Base-by-base conservation (phyloP, 1,139 yeast genomes). In the Eremothecium cymbalariae region DNA sequence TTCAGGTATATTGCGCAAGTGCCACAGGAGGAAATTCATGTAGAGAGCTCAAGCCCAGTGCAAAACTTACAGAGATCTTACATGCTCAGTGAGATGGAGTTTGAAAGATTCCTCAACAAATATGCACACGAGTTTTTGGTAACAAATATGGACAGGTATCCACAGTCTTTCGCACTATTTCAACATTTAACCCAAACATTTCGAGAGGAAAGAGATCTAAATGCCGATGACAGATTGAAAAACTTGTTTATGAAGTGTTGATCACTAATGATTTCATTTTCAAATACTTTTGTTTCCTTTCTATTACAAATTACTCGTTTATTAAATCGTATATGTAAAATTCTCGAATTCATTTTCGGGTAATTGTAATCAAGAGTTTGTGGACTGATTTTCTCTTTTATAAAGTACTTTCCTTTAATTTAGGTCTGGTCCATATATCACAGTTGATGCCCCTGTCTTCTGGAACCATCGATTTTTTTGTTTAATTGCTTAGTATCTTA, bases 171-270 rank as follows among this genome's bases (percentile, higher is more conserved):
- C 13, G 12, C 12, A 17, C 12, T 31, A 11, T 26, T 31, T 12
- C 21, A 26, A 15, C 13, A 25, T 8, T 12, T 31, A 18, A 25
- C 15, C 15, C 20, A 31, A 25, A 14, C 23, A 7, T 31, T 31
- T 15, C 23, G 18, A 25, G n/a, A 17, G 11, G 34, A 31, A 17
- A 14, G 12, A 18, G 24, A 25, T 11, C 9, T 25, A 12, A 15
- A 25, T 13, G 31, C 31, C 8, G 34, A 31, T 25, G 31, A 26
- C 15, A 25, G 31, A 25, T 31, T 31, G 31, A 26, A 22, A 18
- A 15, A 15, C n/a, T 11, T 31, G 11, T 31, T 31, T 25, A 30
- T 30, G 28, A 11, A 31, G 13, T 21, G 13, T 11, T 18, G 17
- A 27, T 27, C 11, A 12, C 22, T 27, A 27, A 12, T 27, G 31